A percentile compares a stretch with the other conserved stretches of the same genome.
phyloP scores from a whole-genome alignment of 768 basidiomycete genomes.

The Ramaria sp. region DNA sequence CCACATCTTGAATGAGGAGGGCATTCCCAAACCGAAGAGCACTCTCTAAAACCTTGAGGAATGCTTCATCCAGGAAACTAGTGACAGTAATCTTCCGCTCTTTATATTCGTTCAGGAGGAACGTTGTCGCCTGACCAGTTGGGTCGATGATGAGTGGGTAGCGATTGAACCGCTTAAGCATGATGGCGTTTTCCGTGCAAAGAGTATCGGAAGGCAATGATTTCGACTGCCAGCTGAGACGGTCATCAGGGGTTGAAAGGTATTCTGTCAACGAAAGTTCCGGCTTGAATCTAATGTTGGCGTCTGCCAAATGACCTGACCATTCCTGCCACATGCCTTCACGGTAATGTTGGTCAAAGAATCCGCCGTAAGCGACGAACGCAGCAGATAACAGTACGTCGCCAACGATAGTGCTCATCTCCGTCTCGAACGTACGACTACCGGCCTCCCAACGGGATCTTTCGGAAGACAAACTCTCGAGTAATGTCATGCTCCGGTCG shows the following conservation, averaged over 20 bases:
- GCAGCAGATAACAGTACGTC: slow-evolving; percentile 93
- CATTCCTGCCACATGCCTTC: slow-evolving; percentile 97
- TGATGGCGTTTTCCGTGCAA: slow-evolving; percentile 98
- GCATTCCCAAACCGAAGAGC: slow-evolving; percentile 99
- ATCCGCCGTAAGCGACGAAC: slow-evolving; percentile 94
- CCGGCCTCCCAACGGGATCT: slow-evolving; percentile 89
- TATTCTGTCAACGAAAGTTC: slow-evolving; percentile 93
- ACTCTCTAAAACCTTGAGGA: slow-evolving; percentile 96
- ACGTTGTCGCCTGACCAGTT: slow-evolving; percentile 92
- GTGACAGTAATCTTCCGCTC: slow-evolving; percentile 97
- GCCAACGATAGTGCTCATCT: slow-evolving; percentile 98
- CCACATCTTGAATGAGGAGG: slow-evolving; percentile 94
- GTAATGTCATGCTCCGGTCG: slow-evolving; percentile 89
- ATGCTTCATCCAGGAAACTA: slow-evolving; percentile 96
- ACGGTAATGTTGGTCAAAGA: slow-evolving; percentile 97
- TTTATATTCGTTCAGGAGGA: slow-evolving; percentile 88
- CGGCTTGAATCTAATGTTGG: slow-evolving; percentile 82
- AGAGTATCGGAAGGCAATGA: slow-evolving; percentile 92
- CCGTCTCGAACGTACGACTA: slow-evolving; percentile 90
- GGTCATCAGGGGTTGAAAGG: slow-evolving; percentile 93
- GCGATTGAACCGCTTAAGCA: slow-evolving; percentile 95
- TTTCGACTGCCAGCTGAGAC: slow-evolving; percentile 91
- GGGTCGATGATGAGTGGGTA: slow-evolving; percentile 98
- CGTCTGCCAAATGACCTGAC: slow-evolving; percentile 80
- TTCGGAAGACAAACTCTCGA: slow-evolving; percentile 92